Evolutionary conservation across 768 basidiomycete genomes (phyloP).

Genomic region (Tulasnella sp.): DNA sequence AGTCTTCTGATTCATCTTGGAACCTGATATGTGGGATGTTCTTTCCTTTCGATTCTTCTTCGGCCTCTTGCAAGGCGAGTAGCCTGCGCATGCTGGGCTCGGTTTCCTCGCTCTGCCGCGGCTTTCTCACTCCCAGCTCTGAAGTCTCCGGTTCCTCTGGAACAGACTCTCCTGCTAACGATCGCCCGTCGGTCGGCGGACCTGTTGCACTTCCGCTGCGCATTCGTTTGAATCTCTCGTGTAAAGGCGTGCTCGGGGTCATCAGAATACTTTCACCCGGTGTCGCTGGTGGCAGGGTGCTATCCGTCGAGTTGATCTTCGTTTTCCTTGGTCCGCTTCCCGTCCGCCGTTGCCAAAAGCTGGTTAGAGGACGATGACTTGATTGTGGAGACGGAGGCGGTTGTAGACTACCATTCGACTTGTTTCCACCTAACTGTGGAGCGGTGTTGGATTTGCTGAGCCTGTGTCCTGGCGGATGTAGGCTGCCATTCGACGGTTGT

Average conservation of each 20-base stretch:
- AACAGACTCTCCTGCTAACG: not conserved
- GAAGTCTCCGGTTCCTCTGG: not conserved
- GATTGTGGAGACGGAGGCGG: not conserved
- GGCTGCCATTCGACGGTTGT: not conserved
- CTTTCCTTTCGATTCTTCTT: not conserved
- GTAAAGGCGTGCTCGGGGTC: not conserved
- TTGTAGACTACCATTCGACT: not conserved
- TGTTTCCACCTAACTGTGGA: not conserved
- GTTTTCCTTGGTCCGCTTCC: slow-evolving; percentile 13
- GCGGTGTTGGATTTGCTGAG: slow-evolving; percentile 10
- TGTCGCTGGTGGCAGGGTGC: not conserved
- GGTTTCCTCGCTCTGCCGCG: not conserved
- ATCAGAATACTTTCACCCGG: not conserved
- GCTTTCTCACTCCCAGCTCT: not conserved
- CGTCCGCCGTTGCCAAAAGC: slow-evolving; percentile 17
- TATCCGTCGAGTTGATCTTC: not conserved
- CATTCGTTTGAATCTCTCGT: not conserved
- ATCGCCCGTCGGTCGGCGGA: not conserved
- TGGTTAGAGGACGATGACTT: not conserved
- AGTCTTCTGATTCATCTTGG: not conserved
- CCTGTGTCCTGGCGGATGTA: not conserved
- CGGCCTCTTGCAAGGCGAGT: not conserved
- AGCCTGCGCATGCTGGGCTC: not conserved
- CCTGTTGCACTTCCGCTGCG: not conserved
- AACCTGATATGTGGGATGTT: not conserved